These are phyloP conservation scores for Bryum argenteum DNA, from an alignment of 225 moss, liverwort and hornwort species.

Conservation along the genomic window DNA sequence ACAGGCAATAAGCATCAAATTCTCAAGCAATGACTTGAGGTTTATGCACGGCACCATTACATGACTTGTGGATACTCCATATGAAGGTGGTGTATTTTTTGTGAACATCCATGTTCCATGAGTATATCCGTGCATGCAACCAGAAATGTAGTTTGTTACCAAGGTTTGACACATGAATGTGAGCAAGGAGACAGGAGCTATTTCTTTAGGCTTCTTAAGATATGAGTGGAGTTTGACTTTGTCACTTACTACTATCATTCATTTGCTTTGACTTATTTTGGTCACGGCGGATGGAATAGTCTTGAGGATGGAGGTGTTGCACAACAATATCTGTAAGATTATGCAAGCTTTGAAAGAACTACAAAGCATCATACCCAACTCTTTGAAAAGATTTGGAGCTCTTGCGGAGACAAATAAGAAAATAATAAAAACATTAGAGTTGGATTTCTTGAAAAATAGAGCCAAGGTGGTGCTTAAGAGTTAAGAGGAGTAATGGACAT, in stretches of 20 bases:
- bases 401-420: conserved; percentile 90
- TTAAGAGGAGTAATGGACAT: too few relatives aligned
- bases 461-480: too few relatives aligned
- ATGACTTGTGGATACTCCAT: conserved; percentile 87
- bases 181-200: conserved; percentile 97
- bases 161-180: conserved; percentile 99
- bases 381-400: conserved; percentile 88
- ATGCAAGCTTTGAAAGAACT: conserved; percentile 79
- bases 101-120: conserved; percentile 91
- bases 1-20: conserved; percentile 85
- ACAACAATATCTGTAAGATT: conserved; percentile 89
- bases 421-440: conserved; percentile 92
- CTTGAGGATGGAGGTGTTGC: conserved; percentile 98
- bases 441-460: conserved; percentile 90
- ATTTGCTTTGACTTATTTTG: conserved; percentile 87
- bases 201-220: conserved; percentile 93
- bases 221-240: conserved; percentile 99
- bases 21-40: conserved; percentile 78
- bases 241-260: conserved; percentile 87
- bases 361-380: conserved; percentile 97
- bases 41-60: conserved; percentile 91
- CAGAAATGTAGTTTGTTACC: conserved; percentile 97
- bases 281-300: conserved; percentile 91
- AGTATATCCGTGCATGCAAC: conserved; percentile 95
- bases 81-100: conserved; percentile 83